Evolutionary conservation across 2,329 filamentous ascomycete genomes (phyloP), one percentile per base, ranked within the genome.

Genomic region (Aspergillus tamarii): DNA sequence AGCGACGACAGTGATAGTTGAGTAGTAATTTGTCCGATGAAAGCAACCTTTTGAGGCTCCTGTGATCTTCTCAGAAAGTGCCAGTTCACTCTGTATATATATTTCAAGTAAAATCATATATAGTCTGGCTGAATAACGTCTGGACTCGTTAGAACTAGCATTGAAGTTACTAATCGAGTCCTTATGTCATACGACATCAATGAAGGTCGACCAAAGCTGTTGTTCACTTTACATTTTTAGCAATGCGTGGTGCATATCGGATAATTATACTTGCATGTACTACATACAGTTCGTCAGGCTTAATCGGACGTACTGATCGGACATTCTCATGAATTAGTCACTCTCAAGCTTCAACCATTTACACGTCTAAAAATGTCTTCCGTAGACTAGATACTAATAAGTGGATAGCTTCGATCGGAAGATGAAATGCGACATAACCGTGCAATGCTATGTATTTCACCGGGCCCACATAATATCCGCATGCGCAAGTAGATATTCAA

Each of bases 401-500:
- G 4, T 23, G 43, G 43, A 23, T 4, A n/a, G 16, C 39, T 41
- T n/a, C 39, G 39, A 1, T 26, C 3, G 21, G 45, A 48, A 26
- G 23, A 48, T 48, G 28, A 14, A 8, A 48, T 3, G 12, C 12
- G 12, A 48, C 9, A 14, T 32, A 21, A 34, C 16, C 46, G 26
- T 54, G 12, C 28, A 6, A 26, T 55, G 12, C 11, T 26, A 55
- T 55, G 14, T 54, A 39, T 55, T n/a, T 11, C 52, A 55, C 6
- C 8, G 32, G 21, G 9, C 52, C 36, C 28, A 52, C 30, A 55
- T 39, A 61, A 39, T 21, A 56, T 10, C 54, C 45, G 41, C 14
- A 46, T 36, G 34, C n/a, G 58, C 48, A 53, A 63, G 14, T 53
- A 58, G 52, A 66, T 41, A 63, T 60, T 58, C 58, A 66, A 66